These are phyloP conservation scores for Boletus pseudopeckii DNA, from an alignment of 768 basidiomycete genomes.

Conservation along the genomic window DNA sequence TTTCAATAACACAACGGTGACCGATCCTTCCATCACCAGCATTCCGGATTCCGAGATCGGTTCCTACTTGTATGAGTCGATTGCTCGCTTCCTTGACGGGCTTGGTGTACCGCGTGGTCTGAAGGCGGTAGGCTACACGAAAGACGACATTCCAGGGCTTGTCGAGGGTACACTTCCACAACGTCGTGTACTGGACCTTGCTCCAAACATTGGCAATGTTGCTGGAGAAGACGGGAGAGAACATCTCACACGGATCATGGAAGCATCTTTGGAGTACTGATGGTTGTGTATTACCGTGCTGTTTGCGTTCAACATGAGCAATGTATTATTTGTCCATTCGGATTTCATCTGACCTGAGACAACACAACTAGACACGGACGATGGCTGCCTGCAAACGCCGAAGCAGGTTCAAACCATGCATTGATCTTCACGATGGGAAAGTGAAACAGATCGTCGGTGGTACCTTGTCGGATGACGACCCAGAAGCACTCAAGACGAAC, in stretches of 20 bases:
- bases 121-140: conserved; percentile 74
- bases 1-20: conserved; percentile 63
- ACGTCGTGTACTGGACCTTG: conserved; percentile 86
- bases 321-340: not conserved
- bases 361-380: not conserved
- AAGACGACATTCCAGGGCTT: conserved; percentile 63
- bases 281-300: conserved; percentile 4
- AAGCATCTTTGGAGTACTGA: conserved; percentile 74
- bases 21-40: conserved; percentile 65
- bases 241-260: conserved; percentile 78
- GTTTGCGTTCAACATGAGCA: conserved; percentile 9
- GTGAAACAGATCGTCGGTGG: conserved; percentile 99
- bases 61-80: conserved; percentile 74
- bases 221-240: conserved; percentile 80
- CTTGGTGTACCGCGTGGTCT: conserved; percentile 85
- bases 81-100: conserved; percentile 82
- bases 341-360: not conserved
- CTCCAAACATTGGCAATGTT: conserved; percentile 84
- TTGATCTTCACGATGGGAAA: conserved; percentile 92
- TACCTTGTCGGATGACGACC: conserved; percentile 69
- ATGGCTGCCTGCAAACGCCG: conserved; percentile 25
- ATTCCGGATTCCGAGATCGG: conserved; percentile 82
- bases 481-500: conserved; percentile 72
- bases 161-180: conserved; percentile 94
- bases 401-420: conserved; percentile 84